Evolutionary conservation across 208 protist species (phyloP).

Genomic region (Crithidia bombi): DNA sequence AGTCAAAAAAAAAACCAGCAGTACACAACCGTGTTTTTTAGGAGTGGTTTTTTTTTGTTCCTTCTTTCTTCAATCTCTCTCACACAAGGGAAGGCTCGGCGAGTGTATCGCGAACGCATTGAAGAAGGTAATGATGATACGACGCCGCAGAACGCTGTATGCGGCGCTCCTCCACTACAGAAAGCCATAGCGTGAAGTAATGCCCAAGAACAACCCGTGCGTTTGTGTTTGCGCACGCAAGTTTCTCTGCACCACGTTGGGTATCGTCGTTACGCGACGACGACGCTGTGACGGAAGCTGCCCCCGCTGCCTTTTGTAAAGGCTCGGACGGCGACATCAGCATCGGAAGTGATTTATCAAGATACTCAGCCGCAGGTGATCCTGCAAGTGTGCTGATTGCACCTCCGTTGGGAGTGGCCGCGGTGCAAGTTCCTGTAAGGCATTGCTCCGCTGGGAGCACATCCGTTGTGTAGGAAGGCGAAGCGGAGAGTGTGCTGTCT

Average conservation of each 20-base stretch:
- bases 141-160: conserved; percentile 25
- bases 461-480: too few relatives aligned
- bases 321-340: not conserved
- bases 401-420: too few relatives aligned
- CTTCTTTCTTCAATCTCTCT: not conserved
- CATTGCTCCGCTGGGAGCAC: too few relatives aligned
- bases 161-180: conserved; percentile 13
- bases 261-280: not conserved
- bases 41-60: too few relatives aligned
- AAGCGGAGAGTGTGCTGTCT: too few relatives aligned
- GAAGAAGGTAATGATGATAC: conserved; percentile 28
- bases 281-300: not conserved
- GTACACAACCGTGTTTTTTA: too few relatives aligned
- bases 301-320: not conserved
- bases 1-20: too few relatives aligned
- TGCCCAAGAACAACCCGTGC: conserved; percentile 11
- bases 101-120: conserved; percentile 25
- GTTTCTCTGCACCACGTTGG: not conserved
- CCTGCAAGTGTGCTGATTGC: not conserved
- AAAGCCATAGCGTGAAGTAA: conserved; percentile 20
- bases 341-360: not conserved
- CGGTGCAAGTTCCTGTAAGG: too few relatives aligned
- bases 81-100: not conserved
- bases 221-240: not conserved
- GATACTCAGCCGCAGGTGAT: not conserved